Conservation (phyloP, 805 yeast genomes). For the Cyberlindnera euphorbiiphila region DNA sequence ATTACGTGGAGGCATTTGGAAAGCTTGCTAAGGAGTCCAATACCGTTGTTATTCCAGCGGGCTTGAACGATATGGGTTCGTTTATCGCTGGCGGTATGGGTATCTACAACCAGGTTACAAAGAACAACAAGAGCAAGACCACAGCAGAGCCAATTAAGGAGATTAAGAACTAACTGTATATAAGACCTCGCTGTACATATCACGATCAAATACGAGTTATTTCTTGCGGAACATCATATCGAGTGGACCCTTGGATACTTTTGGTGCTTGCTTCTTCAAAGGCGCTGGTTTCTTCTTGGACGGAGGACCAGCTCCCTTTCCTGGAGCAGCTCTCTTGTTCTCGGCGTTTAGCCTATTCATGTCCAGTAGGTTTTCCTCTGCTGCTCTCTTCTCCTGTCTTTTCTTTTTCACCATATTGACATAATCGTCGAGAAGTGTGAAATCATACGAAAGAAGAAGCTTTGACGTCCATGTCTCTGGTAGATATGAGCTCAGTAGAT, state of each 20-base stretch:
- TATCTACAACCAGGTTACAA: constrained; percentile 54
- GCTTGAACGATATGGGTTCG: constrained; percentile 67
- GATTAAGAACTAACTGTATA: constrained; percentile 1
- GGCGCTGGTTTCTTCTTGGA: constrained; percentile 26
- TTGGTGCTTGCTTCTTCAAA: constrained; percentile 39
- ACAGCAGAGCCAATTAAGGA: constrained; percentile 10
- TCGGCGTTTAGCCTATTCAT: constrained; percentile 25
- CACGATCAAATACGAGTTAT: constrained; percentile 11
- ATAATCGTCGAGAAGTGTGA: constrained; percentile 31
- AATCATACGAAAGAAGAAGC: constrained; percentile 31
- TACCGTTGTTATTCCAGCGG: constrained; percentile 74
- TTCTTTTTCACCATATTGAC: constrained; percentile 16
- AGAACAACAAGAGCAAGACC: constrained; percentile 7
- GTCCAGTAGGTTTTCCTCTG: constrained; percentile 30
- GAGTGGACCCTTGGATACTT: constrained; percentile 61
- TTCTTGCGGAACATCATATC: constrained; percentile 58
- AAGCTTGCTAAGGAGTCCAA: constrained; percentile 79
- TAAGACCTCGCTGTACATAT: constrained; percentile 5
- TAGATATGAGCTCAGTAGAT: constrained; percentile 45
- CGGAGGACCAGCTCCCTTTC: constrained; percentile 25
- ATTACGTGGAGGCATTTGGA: constrained; percentile 76
- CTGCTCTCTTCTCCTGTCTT: constrained; percentile 27
- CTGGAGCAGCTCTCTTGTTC: constrained; percentile 15
- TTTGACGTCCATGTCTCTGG: constrained; percentile 21
- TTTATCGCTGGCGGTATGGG: constrained; percentile 76